These are phyloP conservation scores for Athelia psychrophila DNA, from an alignment of 1,284 basidiomycete species.

Conservation along the genomic window DNA sequence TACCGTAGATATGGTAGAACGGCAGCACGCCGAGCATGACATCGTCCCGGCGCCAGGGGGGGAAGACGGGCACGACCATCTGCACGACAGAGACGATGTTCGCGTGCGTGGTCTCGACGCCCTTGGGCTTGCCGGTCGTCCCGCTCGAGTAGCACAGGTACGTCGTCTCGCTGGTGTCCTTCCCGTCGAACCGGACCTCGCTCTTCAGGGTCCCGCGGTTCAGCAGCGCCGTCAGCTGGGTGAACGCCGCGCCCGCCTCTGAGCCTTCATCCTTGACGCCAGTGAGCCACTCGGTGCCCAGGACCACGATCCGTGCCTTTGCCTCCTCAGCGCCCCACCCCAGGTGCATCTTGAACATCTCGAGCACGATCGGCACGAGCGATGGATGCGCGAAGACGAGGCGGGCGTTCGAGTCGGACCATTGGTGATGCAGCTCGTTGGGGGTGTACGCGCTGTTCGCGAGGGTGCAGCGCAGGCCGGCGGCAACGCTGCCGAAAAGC, in stretches of 20 bases:
- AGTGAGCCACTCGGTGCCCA: constrained; percentile 37
- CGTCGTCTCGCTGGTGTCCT: constrained; percentile 46
- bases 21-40: constrained; percentile 57
- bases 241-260: constrained; percentile 24
- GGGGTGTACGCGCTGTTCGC: constrained; percentile 45
- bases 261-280: constrained; percentile 36
- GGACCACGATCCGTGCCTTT: constrained; percentile 42
- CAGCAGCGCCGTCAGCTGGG: constrained; percentile 41
- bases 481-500: constrained; percentile 52
- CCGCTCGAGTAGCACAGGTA: constrained; percentile 70
- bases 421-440: constrained; percentile 46
- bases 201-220: constrained; percentile 37
- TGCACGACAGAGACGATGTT: constrained; percentile 55
- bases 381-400: constrained; percentile 53
- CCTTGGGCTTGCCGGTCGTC: constrained; percentile 60
- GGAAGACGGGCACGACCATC: constrained; percentile 40
- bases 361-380: constrained; percentile 40
- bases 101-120: constrained; percentile 55
- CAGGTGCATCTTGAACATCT: constrained; percentile 38
- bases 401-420: constrained; percentile 50
- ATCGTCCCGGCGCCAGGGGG: constrained; percentile 36
- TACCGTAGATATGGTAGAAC: constrained; percentile 45
- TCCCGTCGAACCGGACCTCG: constrained; percentile 50
- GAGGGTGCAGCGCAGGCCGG: constrained; percentile 47
- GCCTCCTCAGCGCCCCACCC: constrained; percentile 38